A percentile compares a stretch with the other conserved stretches of the same genome.
phyloP scores from a whole-genome alignment of 192 early-diverging fungal species.

The Diversispora epigaea region DNA sequence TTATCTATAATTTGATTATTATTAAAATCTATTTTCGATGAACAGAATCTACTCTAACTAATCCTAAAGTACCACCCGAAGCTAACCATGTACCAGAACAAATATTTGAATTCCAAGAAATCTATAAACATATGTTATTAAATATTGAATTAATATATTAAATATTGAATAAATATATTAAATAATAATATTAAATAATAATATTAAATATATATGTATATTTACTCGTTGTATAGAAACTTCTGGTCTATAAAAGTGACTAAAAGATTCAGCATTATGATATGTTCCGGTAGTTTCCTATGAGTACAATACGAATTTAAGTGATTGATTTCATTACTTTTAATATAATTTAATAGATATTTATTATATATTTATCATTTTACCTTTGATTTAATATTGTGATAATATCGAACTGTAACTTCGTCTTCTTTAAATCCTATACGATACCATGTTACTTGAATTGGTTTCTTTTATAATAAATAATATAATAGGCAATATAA shows the following conservation, averaged over 20 bases:
- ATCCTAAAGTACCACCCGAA: conserved; percentile 37
- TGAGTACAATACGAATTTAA: not conserved
- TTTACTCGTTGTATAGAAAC: conserved; percentile 25
- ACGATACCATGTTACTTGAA: conserved; percentile 28
- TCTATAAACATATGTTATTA: conserved; percentile 15
- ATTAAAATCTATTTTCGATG: not conserved
- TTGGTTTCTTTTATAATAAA: conserved; percentile 18
- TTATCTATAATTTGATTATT: not conserved
- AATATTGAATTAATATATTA: not conserved
- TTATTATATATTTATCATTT: not conserved
- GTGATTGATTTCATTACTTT: not conserved
- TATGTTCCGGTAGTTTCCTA: conserved; percentile 13
- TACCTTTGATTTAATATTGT: conserved; percentile 31
- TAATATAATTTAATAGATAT: not conserved
- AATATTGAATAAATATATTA: not conserved
- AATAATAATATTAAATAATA: not conserved
- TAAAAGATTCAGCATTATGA: not conserved
- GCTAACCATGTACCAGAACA: conserved; percentile 32
- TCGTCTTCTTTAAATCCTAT: conserved; percentile 1
- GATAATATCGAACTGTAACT: not conserved
- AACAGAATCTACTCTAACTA: conserved; percentile 37
- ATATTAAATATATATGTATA: not conserved
- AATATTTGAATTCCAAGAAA: conserved; percentile 37
- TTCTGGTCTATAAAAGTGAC: conserved; percentile 21
- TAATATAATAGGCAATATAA: not conserved